These are phyloP conservation scores for Penicillium antarcticum DNA, from an alignment of 495 filamentous ascomycete genomes.

Conservation along the genomic window DNA sequence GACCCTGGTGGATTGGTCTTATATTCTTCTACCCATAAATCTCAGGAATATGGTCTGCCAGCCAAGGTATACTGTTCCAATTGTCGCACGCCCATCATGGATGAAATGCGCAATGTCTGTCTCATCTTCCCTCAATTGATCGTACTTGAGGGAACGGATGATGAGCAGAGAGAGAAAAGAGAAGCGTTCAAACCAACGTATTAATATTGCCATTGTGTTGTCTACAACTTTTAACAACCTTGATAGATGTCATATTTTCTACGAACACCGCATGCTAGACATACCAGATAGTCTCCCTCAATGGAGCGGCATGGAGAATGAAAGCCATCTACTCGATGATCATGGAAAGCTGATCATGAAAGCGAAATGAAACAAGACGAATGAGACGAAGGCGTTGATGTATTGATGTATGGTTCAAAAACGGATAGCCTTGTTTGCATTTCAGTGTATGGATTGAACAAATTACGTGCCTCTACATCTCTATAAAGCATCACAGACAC, in stretches of 20 bases:
- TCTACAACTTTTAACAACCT: background rate
- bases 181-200: conserved; percentile 67
- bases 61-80: conserved; percentile 83
- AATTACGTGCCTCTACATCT: no score
- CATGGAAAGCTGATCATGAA: conserved; percentile 23
- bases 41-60: conserved; percentile 65
- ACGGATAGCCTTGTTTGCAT: background rate
- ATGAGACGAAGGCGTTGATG: no score
- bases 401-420: no score
- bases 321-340: conserved; percentile 69
- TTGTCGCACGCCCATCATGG: conserved; percentile 85
- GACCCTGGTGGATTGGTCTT: conserved; percentile 73
- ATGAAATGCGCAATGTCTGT: conserved; percentile 85
- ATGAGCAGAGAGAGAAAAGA: conserved; percentile 39
- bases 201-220: conserved; percentile 10
- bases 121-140: conserved; percentile 78
- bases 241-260: conserved; percentile 82
- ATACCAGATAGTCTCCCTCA: conserved; percentile 78
- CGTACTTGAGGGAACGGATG: conserved; percentile 55
- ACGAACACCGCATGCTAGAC: conserved; percentile 71
- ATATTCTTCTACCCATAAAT: conserved; percentile 65
- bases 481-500: conserved; percentile 23
- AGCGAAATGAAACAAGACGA: background rate
- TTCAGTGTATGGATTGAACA: conserved; percentile 24
- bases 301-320: conserved; percentile 63